Base-by-base conservation (phyloP, 1,284 basidiomycete species). In the Waitea zeae region DNA sequence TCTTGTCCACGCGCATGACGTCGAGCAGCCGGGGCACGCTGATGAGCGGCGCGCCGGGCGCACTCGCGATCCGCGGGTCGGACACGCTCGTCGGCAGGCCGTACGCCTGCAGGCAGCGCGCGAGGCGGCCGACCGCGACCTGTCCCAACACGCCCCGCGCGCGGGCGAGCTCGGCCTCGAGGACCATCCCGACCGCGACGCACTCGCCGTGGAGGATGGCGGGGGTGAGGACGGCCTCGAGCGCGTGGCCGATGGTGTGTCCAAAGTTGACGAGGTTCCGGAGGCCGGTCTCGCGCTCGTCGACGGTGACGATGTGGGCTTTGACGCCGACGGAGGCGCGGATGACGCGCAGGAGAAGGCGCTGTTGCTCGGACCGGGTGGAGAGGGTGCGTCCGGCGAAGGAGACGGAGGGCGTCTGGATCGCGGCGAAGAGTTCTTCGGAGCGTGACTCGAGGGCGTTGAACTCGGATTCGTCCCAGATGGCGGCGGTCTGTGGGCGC, bases 201-300 rank as follows among this genome's bases (percentile, higher is more conserved):
- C 90, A 95, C 54, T 96, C 90, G 33, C 90, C 90, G 48, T 96
- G 90, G 6, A 96, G 72, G 42, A 93, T 80, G 12, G 76, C 67
- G 9, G 90, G 90, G 0, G 90, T 92, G 33, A 96, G 60, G 20
- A 95, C 73, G 5, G 88, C 90, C 57, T 96, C 90, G 49, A 95
- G 89, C 12, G 90, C 90, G 58, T 96, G 90, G 1, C 90, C 90
- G 46, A 96, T 90, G 24, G 82, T 87, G 55, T 96, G 92, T 1
- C 90, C 92, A 49, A 95, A 96, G 58, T 96, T 96, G 61, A 96
- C 90, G 33, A 96, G 76, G 60, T 95, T 95, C 42, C 90, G 82
- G 27, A 96, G 67, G 28, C 92, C 86, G 0, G 89, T 89, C 59
- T 96, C 92, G 49, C 81, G 84, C 56, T 90, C 87, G 58, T 96